Conservation (phyloP, 306 rosid genomes). For the Erythrophleum fordii region DNA sequence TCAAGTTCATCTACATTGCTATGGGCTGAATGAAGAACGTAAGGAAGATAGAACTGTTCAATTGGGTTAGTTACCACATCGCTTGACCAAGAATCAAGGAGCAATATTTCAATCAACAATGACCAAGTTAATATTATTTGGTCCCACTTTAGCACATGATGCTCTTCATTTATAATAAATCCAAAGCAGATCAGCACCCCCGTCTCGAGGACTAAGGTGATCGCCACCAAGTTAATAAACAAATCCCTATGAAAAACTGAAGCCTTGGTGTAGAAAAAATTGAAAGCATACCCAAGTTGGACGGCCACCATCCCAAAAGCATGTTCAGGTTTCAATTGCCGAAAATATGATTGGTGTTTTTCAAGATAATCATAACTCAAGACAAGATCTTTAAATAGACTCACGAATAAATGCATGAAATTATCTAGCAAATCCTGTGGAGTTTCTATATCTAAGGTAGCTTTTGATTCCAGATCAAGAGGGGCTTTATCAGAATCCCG, state of each 20-base stretch:
- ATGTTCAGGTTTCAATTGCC: no score
- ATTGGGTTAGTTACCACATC: no score
- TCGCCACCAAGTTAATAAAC: neutral
- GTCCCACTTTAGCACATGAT: neutral
- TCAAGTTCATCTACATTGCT: no score
- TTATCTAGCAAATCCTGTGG: neutral
- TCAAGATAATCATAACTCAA: neutral
- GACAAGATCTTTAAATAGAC: constrained; percentile 1
- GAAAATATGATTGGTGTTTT: neutral
- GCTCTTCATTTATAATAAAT: neutral
- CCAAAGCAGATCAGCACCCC: neutral
- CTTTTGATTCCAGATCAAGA: neutral
- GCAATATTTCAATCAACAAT: neutral
- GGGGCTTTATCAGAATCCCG: neutral
- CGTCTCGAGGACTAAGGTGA: neutral
- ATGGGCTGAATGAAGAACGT: no score
- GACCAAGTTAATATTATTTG: neutral
- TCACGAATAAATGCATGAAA: neutral
- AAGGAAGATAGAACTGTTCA: no score
- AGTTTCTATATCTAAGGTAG: neutral
- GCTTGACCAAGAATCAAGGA: neutral
- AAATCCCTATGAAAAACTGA: neutral
- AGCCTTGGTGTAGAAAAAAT: constrained; percentile 14
- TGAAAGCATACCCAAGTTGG: neutral
- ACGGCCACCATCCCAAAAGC: neutral